Base-by-base conservation (phyloP, 2,329 filamentous ascomycete genomes). In the Claviceps cyperi region DNA sequence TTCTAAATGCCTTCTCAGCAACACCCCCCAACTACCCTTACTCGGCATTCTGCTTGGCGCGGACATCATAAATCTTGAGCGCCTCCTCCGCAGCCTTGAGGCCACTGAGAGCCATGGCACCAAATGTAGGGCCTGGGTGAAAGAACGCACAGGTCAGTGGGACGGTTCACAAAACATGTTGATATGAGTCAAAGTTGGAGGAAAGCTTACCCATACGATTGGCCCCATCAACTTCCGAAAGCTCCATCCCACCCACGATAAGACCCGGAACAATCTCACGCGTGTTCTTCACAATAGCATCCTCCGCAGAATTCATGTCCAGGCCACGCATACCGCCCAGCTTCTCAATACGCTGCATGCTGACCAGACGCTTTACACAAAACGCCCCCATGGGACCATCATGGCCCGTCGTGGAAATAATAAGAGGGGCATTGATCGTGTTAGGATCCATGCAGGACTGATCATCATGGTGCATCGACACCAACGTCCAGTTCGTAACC, bases 361-460 rank as follows among this genome's bases (percentile, higher is more conserved):
- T 86, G 46, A 94, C 89, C 40, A 95, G 83, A 46, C 89, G 80
- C 78, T 95, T 95, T 65, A 87, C 89, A 56, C 72, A 85, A 73
- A 96, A 96, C 47, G 89, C 89, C 45, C 89, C 90, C 64, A 94
- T 94, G 15, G 89, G 89, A 0, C 78, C 90, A 57, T 96, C 89
- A 61, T 96, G 89, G 47, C 89, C 90, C 0, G 89, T 95, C 22
- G 89, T 95, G 51, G 83, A 88, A 71, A 96, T 85, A 62, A 95
- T 74, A 52, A 95, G 68, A 1, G 89, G 88, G 0, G 88, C 87
- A 64, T 94, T 95, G 77, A 95, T 94, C 60, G 89, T 95, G 78
- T 92, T 94, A 58, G 89, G 89, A 66, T 95, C 90, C 89, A 95
- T 94, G 83, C 89, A 95, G 54, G 80, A 86, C 72, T 94, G 88